Percentiles rank a stretch among this genome's conserved stretches.
These are phyloP conservation scores for Nothophoma quercina DNA, from an alignment of 2,329 filamentous ascomycete genomes.

Conservation along the genomic window DNA sequence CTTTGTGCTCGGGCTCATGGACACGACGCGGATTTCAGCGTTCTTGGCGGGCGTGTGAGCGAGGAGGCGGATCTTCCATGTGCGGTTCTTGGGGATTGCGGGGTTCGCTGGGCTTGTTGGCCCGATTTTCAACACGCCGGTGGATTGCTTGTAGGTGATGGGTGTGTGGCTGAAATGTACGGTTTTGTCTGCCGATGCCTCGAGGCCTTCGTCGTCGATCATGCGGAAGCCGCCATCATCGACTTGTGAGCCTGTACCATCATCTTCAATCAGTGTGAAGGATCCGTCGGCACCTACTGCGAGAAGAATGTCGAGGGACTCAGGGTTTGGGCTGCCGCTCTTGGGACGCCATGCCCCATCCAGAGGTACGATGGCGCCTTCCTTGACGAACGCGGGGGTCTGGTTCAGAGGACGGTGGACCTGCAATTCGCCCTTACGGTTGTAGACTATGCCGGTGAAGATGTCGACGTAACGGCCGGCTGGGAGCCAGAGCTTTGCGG, in stretches of 20 bases:
- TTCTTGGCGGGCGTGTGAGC: conserved; percentile 30
- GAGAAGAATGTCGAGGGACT: conserved; percentile 58
- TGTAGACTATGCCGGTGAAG: conserved; percentile 65
- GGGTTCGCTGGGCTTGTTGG: conserved; percentile 37
- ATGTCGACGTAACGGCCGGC: conserved; percentile 63
- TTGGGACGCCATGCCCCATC: conserved; percentile 54
- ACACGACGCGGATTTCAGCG: conserved; percentile 35
- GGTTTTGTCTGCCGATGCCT: conserved; percentile 32
- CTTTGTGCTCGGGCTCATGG: conserved; percentile 32
- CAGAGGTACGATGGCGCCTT: conserved; percentile 67
- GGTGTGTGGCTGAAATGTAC: conserved; percentile 45
- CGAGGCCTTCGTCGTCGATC: conserved; percentile 52
- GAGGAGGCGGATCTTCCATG: conserved; percentile 45
- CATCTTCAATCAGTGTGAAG: conserved; percentile 61
- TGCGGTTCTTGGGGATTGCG: conserved; percentile 37
- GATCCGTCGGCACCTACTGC: conserved; percentile 56
- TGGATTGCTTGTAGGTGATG: conserved; percentile 49
- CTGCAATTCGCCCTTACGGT: conserved; percentile 61
- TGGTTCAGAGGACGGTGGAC: conserved; percentile 60
- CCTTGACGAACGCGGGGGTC: conserved; percentile 62
- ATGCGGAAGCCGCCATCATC: conserved; percentile 48
- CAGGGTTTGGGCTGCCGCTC: conserved; percentile 60
- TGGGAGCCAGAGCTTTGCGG: conserved; percentile 65
- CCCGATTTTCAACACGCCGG: conserved; percentile 46
- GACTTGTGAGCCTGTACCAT: conserved; percentile 44